phyloP scores from a whole-genome alignment of 78 protist genomes.

The Polysphondylium violaceum region DNA sequence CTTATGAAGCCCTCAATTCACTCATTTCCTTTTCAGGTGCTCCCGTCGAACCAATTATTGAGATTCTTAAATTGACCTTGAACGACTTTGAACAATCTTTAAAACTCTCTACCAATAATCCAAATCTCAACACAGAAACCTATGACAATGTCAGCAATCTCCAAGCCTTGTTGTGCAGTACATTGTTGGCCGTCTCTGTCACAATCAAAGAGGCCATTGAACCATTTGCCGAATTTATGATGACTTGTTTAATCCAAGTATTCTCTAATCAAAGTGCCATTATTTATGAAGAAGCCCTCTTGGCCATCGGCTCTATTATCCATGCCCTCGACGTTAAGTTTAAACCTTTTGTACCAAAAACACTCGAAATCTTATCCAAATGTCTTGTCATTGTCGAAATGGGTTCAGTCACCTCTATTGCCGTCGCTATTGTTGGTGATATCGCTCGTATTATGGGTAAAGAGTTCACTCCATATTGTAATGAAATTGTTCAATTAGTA shows the following conservation, averaged over 20 bases:
- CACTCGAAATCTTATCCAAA: conserved; percentile 76
- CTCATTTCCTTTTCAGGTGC: conserved; percentile 58
- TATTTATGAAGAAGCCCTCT: conserved; percentile 91
- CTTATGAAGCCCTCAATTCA: conserved; percentile 87
- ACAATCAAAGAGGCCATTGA: conserved; percentile 37
- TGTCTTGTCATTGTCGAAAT: conserved; percentile 42
- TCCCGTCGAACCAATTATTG: neutral
- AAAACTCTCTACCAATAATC: too few relatives aligned
- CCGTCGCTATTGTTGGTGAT: conserved; percentile 92
- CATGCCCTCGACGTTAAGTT: conserved; percentile 80
- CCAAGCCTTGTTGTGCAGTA: conserved; percentile 68
- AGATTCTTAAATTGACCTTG: conserved; percentile 1
- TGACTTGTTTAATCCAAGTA: conserved; percentile 81
- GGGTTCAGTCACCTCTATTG: conserved; percentile 53
- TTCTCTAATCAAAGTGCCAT: conserved; percentile 26
- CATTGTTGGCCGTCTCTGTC: conserved; percentile 48
- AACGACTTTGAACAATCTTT: conserved; percentile 32
- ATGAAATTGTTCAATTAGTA: conserved; percentile 75
- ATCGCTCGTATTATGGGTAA: conserved; percentile 85
- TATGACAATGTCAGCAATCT: conserved; percentile 27
- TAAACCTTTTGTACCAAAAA: conserved; percentile 70
- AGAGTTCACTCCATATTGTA: conserved; percentile 32
- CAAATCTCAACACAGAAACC: neutral
- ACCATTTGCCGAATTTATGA: conserved; percentile 75
- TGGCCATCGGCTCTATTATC: conserved; percentile 87